Conservation (phyloP, 2,329 filamentous ascomycete genomes). For the Diaporthe nobilis region DNA sequence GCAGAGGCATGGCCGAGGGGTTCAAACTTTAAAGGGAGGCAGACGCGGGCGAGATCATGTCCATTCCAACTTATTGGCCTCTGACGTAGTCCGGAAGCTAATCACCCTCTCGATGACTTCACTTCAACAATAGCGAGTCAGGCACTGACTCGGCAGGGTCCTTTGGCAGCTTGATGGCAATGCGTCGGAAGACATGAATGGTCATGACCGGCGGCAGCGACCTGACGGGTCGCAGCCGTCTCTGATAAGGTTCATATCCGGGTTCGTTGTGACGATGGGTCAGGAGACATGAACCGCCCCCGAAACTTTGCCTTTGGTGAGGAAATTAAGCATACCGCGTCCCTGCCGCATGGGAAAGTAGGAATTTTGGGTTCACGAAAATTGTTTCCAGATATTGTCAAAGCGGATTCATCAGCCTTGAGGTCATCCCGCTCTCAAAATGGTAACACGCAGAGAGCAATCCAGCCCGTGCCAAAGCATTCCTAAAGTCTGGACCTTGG, state of each 20-base stretch:
- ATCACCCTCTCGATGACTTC: constrained; percentile 10
- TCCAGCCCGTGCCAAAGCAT: neutral
- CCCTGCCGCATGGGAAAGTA: neutral
- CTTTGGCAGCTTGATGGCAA: neutral
- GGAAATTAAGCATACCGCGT: neutral
- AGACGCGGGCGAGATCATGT: constrained; percentile 6
- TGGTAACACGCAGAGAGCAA: neutral
- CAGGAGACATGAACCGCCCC: constrained; percentile 3
- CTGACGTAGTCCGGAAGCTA: constrained; percentile 25
- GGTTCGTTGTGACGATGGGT: neutral
- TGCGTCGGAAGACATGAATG: neutral
- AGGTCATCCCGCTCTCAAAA: neutral
- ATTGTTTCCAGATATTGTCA: neutral
- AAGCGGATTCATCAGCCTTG: neutral
- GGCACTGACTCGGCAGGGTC: constrained; percentile 2
- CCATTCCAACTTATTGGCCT: constrained; percentile 11
- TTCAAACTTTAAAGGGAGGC: constrained; percentile 21
- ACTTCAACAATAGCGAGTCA: constrained; percentile 16
- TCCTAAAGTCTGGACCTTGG: neutral
- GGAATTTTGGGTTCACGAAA: constrained; percentile 6
- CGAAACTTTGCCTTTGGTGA: neutral
- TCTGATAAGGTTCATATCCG: constrained; percentile 10
- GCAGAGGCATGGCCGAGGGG: neutral
- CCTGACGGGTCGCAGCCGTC: neutral
- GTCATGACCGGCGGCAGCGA: neutral